Conservation (phyloP, 306 rosid species). For the Calophaca sinica region DNA sequence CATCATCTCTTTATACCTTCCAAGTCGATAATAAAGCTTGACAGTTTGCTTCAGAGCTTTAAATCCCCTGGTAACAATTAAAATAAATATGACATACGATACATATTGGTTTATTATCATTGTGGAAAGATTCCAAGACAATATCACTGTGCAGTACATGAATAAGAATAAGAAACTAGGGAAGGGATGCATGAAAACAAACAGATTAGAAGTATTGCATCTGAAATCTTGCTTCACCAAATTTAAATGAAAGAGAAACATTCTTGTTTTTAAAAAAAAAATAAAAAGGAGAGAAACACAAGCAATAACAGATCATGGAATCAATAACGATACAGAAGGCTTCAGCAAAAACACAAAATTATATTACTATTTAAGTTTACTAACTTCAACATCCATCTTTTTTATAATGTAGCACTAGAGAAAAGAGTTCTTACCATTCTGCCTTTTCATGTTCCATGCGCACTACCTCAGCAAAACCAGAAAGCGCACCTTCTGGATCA, state of each 20-base stretch:
- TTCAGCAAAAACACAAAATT: constrained; percentile 7
- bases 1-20: constrained; percentile 96
- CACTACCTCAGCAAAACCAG: constrained; percentile 90
- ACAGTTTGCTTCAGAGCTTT: constrained; percentile 97
- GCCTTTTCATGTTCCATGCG: constrained; percentile 95
- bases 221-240: constrained; percentile 31
- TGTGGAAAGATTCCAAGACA: constrained; percentile 27
- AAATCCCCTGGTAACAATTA: constrained; percentile 75
- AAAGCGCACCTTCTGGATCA: constrained; percentile 90
- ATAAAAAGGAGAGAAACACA: neutral
- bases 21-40: constrained; percentile 89
- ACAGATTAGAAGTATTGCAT: constrained; percentile 25
- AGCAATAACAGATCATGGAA: constrained; percentile 9
- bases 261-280: neutral
- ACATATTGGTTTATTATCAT: constrained; percentile 18
- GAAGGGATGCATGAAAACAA: constrained; percentile 21
- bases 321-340: constrained; percentile 31
- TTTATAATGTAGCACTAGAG: constrained; percentile 28
- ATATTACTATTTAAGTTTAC: neutral
- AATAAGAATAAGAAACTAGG: constrained; percentile 16
- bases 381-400: constrained; percentile 6
- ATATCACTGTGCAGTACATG: constrained; percentile 1
- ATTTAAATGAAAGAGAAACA: constrained; percentile 27
- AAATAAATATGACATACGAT: constrained; percentile 33
- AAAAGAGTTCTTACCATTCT: constrained; percentile 70